A percentile compares a stretch with the other conserved stretches of the same genome.
Evolutionary conservation across 371 early-diverging fungal species (phyloP).

Genomic region (Mucor irregularis): DNA sequence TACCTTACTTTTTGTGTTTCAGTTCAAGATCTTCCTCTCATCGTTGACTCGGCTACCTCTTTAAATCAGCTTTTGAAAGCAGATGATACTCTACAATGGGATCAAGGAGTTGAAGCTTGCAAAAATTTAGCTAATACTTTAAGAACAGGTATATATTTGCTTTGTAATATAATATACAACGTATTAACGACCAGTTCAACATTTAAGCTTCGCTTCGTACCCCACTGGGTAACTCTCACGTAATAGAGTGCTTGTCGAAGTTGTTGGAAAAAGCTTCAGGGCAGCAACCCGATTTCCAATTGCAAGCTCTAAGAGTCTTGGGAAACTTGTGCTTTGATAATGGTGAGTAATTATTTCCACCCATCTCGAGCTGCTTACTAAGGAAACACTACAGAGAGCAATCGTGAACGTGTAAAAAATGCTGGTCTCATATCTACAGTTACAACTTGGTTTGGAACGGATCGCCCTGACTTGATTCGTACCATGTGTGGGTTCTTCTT

Average conservation of each 20-base stretch:
- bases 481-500: constrained; percentile 71
- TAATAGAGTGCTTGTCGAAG: constrained; percentile 35
- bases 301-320: constrained; percentile 70
- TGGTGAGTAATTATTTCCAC: constrained; percentile 42
- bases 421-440: constrained; percentile 48
- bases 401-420: constrained; percentile 64
- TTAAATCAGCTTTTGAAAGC: constrained; percentile 7
- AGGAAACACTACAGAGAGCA: constrained; percentile 54
- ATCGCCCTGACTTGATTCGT: constrained; percentile 43
- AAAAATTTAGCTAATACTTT: constrained; percentile 19
- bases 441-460: constrained; percentile 37
- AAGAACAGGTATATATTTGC: constrained; percentile 12
- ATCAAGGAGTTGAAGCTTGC: constrained; percentile 3
- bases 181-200: background rate
- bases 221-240: constrained; percentile 47
- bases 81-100: constrained; percentile 9
- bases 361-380: background rate
- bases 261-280: constrained; percentile 35
- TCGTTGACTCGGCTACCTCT: background rate
- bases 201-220: constrained; percentile 43
- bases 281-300: constrained; percentile 32
- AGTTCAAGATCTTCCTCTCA: constrained; percentile 2
- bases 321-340: constrained; percentile 82
- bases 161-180: background rate
- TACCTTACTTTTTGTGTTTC: no score